Conservation (phyloP, 129 eudicot species). For the Scalesia atractyloides region DNA sequence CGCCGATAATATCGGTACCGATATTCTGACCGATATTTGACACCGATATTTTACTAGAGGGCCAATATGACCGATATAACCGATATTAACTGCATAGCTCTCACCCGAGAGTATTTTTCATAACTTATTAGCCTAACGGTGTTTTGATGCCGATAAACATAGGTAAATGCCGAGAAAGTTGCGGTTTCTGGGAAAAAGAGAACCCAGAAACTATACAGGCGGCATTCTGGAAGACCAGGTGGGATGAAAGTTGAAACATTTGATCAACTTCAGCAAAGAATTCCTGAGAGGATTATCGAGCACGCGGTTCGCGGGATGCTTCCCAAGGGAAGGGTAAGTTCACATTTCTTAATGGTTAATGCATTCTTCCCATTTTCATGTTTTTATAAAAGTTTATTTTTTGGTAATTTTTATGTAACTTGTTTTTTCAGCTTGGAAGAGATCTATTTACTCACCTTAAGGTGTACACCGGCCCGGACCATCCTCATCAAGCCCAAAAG, state of each 20-base stretch:
- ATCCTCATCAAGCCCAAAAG: slow-evolving; percentile 92
- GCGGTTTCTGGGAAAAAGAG: slow-evolving; percentile 95
- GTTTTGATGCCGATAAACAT: slow-evolving; percentile 14
- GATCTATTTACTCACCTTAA: slow-evolving; percentile 83
- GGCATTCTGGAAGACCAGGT: slow-evolving; percentile 99
- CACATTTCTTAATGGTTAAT: background rate
- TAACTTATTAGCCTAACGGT: background rate
- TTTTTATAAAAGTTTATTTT: background rate
- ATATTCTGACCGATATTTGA: too few relatives aligned
- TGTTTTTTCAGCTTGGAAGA: slow-evolving; percentile 87
- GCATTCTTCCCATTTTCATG: background rate
- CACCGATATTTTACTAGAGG: too few relatives aligned
- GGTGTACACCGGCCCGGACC: slow-evolving; percentile 82
- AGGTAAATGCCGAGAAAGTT: slow-evolving; percentile 96
- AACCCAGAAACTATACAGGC: slow-evolving; percentile 74
- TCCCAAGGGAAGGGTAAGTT: slow-evolving; percentile 94
- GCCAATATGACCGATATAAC: too few relatives aligned
- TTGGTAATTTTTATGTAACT: slow-evolving; percentile 5
- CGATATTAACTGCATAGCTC: too few relatives aligned
- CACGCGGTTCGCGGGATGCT: slow-evolving; percentile 99
- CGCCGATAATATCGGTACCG: too few relatives aligned
- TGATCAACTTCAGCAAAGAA: slow-evolving; percentile 89
- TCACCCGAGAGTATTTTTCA: too few relatives aligned
- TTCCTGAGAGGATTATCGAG: slow-evolving; percentile 91
- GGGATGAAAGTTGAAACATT: slow-evolving; percentile 97